These are phyloP conservation scores for Penicillium coprophilum DNA, from an alignment of 495 filamentous ascomycete genomes.

Conservation along the genomic window DNA sequence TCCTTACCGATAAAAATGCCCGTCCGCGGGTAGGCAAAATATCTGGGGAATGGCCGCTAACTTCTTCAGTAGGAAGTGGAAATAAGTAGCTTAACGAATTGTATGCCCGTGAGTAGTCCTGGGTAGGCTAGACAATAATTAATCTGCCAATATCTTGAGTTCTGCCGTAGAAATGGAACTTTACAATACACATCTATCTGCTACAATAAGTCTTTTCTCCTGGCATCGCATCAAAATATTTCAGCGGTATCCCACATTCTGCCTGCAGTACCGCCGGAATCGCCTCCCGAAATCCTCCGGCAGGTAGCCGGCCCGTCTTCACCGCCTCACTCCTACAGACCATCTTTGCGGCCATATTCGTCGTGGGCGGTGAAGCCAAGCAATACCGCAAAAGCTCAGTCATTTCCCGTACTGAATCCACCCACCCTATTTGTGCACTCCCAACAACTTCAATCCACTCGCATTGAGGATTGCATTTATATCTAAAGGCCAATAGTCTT, in stretches of 20 bases:
- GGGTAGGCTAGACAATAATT: not conserved
- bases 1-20: constrained; percentile 1
- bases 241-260: not conserved
- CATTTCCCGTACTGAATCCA: constrained; percentile 33
- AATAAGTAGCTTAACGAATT: not conserved
- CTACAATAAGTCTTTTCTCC: not conserved
- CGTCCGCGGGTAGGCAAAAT: constrained; percentile 4
- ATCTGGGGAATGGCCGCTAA: constrained; percentile 7
- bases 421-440: constrained; percentile 23
- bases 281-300: not conserved
- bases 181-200: not conserved
- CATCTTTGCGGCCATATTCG: not conserved
- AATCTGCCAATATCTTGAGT: not conserved
- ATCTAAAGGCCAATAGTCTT: constrained; percentile 15
- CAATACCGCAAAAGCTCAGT: constrained; percentile 34
- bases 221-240: not conserved
- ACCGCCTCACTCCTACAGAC: not conserved
- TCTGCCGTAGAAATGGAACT: not conserved
- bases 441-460: constrained; percentile 29
- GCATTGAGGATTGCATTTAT: constrained; percentile 31
- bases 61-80: not conserved
- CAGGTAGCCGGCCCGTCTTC: not conserved
- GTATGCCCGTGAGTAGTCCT: not conserved
- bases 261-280: not conserved
- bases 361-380: constrained; percentile 20